A percentile compares a stretch with the other conserved stretches of the same genome.
These are phyloP conservation scores for Aspergillus alliaceus DNA, from an alignment of 2,329 filamentous ascomycete genomes.

Conservation along the genomic window DNA sequence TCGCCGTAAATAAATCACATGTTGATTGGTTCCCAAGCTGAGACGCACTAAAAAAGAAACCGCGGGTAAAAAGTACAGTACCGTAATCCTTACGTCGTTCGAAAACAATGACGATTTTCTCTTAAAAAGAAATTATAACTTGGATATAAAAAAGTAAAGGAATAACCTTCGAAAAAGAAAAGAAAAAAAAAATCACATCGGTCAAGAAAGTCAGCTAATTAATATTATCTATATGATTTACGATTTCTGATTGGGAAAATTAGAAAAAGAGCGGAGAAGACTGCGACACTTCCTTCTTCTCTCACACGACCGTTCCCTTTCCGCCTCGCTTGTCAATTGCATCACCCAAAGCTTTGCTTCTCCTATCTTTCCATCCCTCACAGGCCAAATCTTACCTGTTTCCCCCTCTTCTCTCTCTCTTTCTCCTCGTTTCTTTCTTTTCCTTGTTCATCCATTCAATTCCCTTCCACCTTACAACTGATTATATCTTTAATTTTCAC, in stretches of 20 bases:
- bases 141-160: neutral
- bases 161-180: neutral
- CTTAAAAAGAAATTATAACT: too few relatives aligned
- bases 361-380: constrained; percentile 13
- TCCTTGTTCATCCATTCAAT: constrained; percentile 3
- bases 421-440: constrained; percentile 8
- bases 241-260: neutral
- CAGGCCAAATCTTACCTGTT: constrained; percentile 12
- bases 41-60: neutral
- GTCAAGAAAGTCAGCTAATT: neutral
- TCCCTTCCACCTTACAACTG: constrained; percentile 4
- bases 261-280: neutral
- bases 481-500: constrained; percentile 3
- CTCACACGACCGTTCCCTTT: constrained; percentile 19
- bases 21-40: neutral
- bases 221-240: neutral
- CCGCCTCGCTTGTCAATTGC: constrained; percentile 22
- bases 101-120: neutral
- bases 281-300: too few relatives aligned
- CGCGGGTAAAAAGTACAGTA: neutral
- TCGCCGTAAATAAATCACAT: neutral
- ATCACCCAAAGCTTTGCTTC: too few relatives aligned
- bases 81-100: neutral
- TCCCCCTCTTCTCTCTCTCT: constrained; percentile 10
- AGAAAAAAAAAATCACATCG: neutral